Evolutionary conservation across 139 green algal genomes (phyloP).

Genomic region (Coelastrella sp.): DNA sequence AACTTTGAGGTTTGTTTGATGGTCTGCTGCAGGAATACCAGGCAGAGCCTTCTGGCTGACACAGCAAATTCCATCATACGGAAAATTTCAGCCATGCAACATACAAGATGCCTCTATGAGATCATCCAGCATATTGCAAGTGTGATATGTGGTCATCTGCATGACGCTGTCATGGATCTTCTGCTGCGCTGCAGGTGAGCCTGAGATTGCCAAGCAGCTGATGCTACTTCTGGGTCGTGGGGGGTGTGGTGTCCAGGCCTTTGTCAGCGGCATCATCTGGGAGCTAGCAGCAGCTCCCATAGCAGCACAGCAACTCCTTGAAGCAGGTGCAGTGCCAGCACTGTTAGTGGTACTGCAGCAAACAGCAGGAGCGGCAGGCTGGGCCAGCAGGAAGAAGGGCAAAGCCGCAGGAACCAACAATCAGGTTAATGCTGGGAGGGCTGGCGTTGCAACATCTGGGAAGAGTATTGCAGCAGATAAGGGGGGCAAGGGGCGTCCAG

Average conservation of each 20-base stretch:
- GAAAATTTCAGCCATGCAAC: too few relatives aligned
- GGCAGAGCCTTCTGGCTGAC: too few relatives aligned
- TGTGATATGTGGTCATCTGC: too few relatives aligned
- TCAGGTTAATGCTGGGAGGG: too few relatives aligned
- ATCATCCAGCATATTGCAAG: too few relatives aligned
- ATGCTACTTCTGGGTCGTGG: background rate
- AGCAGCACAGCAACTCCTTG: constrained; percentile 45
- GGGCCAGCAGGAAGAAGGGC: constrained; percentile 11
- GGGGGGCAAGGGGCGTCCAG: background rate
- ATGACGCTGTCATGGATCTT: background rate
- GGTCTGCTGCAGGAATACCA: too few relatives aligned
- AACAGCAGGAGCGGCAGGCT: background rate
- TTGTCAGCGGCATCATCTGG: constrained; percentile 62
- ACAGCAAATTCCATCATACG: too few relatives aligned
- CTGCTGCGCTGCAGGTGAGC: constrained; percentile 19
- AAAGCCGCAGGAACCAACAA: too few relatives aligned
- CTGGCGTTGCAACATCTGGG: too few relatives aligned
- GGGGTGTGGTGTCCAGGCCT: constrained; percentile 43
- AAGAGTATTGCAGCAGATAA: too few relatives aligned
- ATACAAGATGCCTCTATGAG: too few relatives aligned
- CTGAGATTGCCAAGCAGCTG: background rate
- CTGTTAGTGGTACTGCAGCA: background rate
- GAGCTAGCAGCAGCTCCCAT: constrained; percentile 53
- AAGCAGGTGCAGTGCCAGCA: constrained; percentile 38
- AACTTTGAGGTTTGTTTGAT: background rate